Conservation (phyloP, 805 yeast genomes). For the Groenewaldozyma salmanticensis region DNA sequence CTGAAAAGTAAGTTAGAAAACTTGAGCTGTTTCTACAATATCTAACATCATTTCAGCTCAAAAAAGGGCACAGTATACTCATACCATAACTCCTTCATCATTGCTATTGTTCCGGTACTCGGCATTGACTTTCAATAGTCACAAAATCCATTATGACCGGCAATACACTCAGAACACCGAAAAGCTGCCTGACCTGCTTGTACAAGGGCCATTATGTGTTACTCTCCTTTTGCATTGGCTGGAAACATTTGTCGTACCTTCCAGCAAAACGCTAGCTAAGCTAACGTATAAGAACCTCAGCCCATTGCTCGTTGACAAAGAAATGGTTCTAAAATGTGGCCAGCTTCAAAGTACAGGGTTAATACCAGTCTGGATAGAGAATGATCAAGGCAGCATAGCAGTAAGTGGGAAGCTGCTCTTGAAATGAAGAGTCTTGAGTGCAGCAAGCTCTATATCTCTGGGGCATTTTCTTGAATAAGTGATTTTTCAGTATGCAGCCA, state of each 20-base stretch:
- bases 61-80: constrained; percentile 13
- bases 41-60: constrained; percentile 4
- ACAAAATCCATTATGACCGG: constrained; percentile 67
- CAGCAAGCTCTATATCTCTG: constrained; percentile 11
- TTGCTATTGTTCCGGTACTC: constrained; percentile 53
- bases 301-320: constrained; percentile 40
- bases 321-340: constrained; percentile 17
- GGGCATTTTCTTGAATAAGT: constrained; percentile 5
- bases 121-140: constrained; percentile 73
- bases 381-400: constrained; percentile 14
- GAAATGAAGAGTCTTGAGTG: constrained; percentile 14
- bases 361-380: constrained; percentile 23
- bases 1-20: constrained; percentile 13
- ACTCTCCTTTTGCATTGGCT: constrained; percentile 51
- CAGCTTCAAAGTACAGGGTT: constrained; percentile 16
- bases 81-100: constrained; percentile 30
- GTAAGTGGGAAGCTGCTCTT: constrained; percentile 19
- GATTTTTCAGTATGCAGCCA: constrained; percentile 38
- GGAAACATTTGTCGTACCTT: constrained; percentile 12
- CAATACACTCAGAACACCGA: constrained; percentile 46
- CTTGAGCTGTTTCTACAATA: neutral
- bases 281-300: constrained; percentile 41
- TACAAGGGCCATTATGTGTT: constrained; percentile 76
- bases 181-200: constrained; percentile 48
- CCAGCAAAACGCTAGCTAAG: constrained; percentile 17